These are phyloP conservation scores for Vararia minispora DNA, from an alignment of 768 basidiomycete genomes.

Conservation along the genomic window DNA sequence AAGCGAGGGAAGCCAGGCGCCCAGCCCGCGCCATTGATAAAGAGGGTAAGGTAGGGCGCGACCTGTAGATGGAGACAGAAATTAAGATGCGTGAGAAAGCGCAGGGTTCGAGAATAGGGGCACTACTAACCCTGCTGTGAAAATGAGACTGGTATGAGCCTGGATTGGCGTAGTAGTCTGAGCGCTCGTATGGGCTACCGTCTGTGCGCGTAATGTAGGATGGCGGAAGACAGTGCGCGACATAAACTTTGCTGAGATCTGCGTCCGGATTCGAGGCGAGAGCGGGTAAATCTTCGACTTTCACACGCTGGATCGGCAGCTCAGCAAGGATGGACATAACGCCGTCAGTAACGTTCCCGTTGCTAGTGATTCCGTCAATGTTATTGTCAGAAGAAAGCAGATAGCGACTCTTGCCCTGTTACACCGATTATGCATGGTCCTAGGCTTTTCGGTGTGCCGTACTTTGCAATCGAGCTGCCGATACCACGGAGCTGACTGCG, in stretches of 20 bases:
- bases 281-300: slow-evolving; percentile 41
- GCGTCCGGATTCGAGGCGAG: slow-evolving; percentile 45
- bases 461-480: slow-evolving; percentile 39
- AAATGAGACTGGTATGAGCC: slow-evolving; percentile 57
- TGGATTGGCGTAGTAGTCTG: slow-evolving; percentile 67
- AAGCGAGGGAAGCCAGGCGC: slow-evolving; percentile 64
- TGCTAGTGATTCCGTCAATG: slow-evolving; percentile 28
- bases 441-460: slow-evolving; percentile 48
- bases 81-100: background rate
- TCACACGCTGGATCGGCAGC: slow-evolving; percentile 52
- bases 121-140: slow-evolving; percentile 49
- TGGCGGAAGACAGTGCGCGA: slow-evolving; percentile 56
- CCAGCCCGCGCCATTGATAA: slow-evolving; percentile 88
- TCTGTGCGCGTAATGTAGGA: slow-evolving; percentile 61
- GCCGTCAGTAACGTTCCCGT: slow-evolving; percentile 76
- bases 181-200: slow-evolving; percentile 45
- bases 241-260: slow-evolving; percentile 57
- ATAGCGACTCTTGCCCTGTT: slow-evolving; percentile 54
- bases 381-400: background rate
- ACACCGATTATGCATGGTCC: slow-evolving; percentile 77
- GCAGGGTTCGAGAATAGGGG: background rate
- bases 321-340: slow-evolving; percentile 61
- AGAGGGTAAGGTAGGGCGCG: slow-evolving; percentile 74
- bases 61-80: slow-evolving; percentile 33
- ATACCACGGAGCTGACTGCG: slow-evolving; percentile 43